A percentile compares a stretch with the other conserved stretches of the same genome.
phyloP scores from a whole-genome alignment of 345 rosid genomes.

The Eucalyptus curtisii region DNA sequence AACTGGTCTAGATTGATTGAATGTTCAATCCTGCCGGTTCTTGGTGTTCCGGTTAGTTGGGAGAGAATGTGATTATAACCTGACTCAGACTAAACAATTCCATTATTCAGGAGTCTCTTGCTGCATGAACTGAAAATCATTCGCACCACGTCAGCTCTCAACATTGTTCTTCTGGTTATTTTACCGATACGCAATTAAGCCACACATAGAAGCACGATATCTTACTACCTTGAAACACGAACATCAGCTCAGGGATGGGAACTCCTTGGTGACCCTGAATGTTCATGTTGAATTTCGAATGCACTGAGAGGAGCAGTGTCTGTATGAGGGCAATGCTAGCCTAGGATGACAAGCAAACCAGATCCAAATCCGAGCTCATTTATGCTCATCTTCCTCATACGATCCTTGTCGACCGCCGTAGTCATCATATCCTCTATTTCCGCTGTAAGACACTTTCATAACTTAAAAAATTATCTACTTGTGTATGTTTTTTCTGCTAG shows the following conservation, averaged over 20 bases:
- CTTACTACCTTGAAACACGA: neutral
- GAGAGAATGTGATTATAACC: neutral
- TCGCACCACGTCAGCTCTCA: neutral
- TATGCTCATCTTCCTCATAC: neutral
- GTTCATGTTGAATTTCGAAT: neutral
- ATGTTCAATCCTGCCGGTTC: neutral
- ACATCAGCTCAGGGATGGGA: neutral
- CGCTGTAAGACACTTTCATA: neutral
- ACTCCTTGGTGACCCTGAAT: neutral
- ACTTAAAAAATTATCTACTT: neutral
- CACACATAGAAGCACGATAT: neutral
- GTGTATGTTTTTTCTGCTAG: neutral
- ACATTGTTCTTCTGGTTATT: neutral
- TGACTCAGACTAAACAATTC: neutral
- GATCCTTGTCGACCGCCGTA: neutral
- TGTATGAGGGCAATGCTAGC: neutral
- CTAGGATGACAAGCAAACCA: neutral
- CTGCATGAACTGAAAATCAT: neutral
- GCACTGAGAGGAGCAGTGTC: neutral
- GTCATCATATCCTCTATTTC: neutral
- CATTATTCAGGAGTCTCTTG: neutral
- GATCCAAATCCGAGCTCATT: neutral
- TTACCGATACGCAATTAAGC: neutral
- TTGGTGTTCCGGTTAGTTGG: neutral
- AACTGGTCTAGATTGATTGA: neutral